These are phyloP conservation scores for Rostrohypoxylon terebratum DNA, from an alignment of 495 filamentous ascomycete genomes.

Conservation along the genomic window DNA sequence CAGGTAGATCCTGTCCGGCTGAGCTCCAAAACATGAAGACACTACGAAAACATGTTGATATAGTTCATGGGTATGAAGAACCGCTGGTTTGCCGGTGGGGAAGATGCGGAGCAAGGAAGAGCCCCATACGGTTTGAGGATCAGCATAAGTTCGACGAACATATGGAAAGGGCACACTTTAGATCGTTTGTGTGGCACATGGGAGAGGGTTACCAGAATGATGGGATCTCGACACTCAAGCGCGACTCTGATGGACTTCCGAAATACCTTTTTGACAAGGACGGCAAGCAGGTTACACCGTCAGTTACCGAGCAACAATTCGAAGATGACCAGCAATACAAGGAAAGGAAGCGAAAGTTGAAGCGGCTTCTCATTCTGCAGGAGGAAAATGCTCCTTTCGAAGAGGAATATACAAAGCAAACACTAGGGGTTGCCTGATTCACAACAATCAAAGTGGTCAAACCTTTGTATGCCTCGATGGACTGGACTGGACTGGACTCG, in stretches of 20 bases:
- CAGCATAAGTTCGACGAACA: constrained; percentile 68
- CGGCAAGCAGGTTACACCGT: constrained; percentile 60
- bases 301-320: constrained; percentile 49
- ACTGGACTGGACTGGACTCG: constrained; percentile 2
- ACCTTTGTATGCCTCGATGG: constrained; percentile 9
- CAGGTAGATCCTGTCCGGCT: constrained; percentile 63
- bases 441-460: constrained; percentile 2
- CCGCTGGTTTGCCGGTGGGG: constrained; percentile 53
- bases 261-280: constrained; percentile 55
- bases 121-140: constrained; percentile 37
- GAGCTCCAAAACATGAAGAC: constrained; percentile 81
- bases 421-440: constrained; percentile 41
- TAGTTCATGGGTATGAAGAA: constrained; percentile 60
- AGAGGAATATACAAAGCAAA: constrained; percentile 52
- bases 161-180: constrained; percentile 69
- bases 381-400: constrained; percentile 58
- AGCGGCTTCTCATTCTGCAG: constrained; percentile 41
- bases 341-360: constrained; percentile 49
- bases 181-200: constrained; percentile 68
- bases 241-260: constrained; percentile 48
- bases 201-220: constrained; percentile 70
- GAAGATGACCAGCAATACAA: constrained; percentile 55
- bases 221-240: constrained; percentile 36
- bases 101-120: constrained; percentile 46
- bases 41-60: constrained; percentile 73